Conservation (phyloP, 129 eudicot species). For the Centella asiatica region DNA sequence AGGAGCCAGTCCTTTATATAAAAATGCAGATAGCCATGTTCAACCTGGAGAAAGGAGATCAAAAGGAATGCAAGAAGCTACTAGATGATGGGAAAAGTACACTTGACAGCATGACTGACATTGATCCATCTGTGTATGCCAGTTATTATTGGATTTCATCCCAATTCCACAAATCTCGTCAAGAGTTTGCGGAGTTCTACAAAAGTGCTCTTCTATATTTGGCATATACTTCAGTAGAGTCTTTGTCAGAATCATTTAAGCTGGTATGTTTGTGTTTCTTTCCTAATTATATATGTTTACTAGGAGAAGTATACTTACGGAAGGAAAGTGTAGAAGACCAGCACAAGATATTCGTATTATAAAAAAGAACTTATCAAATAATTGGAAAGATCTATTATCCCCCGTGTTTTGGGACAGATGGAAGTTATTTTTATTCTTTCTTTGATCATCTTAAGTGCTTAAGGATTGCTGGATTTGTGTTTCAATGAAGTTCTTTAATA, state of each 20-base stretch:
- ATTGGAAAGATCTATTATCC: too few relatives aligned
- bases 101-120: constrained; percentile 92
- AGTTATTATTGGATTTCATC: constrained; percentile 91
- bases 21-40: constrained; percentile 76
- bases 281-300: background rate
- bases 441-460: background rate
- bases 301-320: background rate
- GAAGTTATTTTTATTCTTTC: background rate
- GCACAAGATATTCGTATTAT: background rate
- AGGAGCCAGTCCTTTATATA: constrained; percentile 87
- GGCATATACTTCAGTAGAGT: constrained; percentile 83
- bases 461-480: too few relatives aligned
- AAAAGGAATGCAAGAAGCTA: constrained; percentile 79
- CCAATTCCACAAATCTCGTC: constrained; percentile 81
- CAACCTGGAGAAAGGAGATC: constrained; percentile 79
- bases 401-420: too few relatives aligned
- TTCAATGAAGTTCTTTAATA: too few relatives aligned
- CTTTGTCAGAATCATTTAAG: constrained; percentile 77
- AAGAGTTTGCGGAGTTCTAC: constrained; percentile 92
- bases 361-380: too few relatives aligned
- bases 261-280: constrained; percentile 40
- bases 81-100: constrained; percentile 83
- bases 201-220: constrained; percentile 79
- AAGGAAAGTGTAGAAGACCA: background rate
- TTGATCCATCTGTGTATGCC: constrained; percentile 93